Evolutionary conservation across 768 basidiomycete species (phyloP).

Genomic region (Leccinum subgranulosum): DNA sequence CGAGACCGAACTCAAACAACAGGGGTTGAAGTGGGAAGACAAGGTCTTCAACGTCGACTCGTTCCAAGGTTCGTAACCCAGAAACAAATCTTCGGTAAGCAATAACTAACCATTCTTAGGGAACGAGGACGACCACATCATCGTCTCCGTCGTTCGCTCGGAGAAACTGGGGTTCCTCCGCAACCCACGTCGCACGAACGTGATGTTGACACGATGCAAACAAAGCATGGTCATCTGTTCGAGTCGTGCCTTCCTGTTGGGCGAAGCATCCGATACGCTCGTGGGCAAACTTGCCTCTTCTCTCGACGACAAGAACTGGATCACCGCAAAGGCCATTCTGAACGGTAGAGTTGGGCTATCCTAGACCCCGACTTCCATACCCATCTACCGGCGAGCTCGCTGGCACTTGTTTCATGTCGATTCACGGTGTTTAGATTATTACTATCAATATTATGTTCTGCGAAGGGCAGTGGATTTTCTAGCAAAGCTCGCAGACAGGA

Average conservation of each 20-base stretch:
- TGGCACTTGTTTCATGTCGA: too few relatives aligned
- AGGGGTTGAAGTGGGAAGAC: constrained; percentile 54
- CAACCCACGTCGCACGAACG: constrained; percentile 69
- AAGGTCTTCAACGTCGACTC: constrained; percentile 77
- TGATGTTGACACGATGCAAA: constrained; percentile 81
- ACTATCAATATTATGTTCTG: too few relatives aligned
- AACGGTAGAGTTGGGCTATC: background rate
- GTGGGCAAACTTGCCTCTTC: constrained; percentile 24
- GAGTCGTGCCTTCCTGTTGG: constrained; percentile 35
- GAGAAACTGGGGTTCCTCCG: constrained; percentile 59
- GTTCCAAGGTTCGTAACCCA: constrained; percentile 62
- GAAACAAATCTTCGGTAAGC: background rate
- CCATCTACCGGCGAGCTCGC: constrained; percentile 1
- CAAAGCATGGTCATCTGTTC: constrained; percentile 70
- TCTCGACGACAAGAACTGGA: constrained; percentile 14
- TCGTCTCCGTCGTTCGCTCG: constrained; percentile 69
- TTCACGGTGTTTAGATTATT: too few relatives aligned
- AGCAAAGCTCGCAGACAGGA: too few relatives aligned
- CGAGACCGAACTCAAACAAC: constrained; percentile 49
- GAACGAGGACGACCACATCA: constrained; percentile 76
- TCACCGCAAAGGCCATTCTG: background rate
- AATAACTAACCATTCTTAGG: constrained; percentile 40
- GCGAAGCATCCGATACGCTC: constrained; percentile 18
- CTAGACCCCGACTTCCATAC: background rate
- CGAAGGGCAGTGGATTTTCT: too few relatives aligned